Percentiles rank a stretch among this genome's conserved stretches.
phyloP scores from a whole-genome alignment of 140 eudicot species.

The Bidens hawaiensis region DNA sequence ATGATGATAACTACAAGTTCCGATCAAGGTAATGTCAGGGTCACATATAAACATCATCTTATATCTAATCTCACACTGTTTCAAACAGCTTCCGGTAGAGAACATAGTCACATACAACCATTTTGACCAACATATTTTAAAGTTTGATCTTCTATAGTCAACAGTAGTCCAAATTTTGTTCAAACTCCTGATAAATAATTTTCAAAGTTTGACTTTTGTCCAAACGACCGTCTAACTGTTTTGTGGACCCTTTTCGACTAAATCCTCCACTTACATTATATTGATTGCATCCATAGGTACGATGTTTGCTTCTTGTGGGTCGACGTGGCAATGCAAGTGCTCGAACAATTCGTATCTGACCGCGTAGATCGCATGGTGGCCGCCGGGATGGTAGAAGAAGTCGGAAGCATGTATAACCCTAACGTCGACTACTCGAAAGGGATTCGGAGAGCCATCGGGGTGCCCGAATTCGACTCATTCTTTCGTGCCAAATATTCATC shows the following conservation, averaged over 20 bases:
- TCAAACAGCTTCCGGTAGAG: too few relatives aligned
- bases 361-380: conserved; percentile 86
- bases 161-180: too few relatives aligned
- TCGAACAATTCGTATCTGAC: conserved; percentile 44
- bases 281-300: conserved; percentile 19
- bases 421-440: conserved; percentile 67
- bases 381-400: conserved; percentile 67
- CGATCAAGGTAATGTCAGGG: conserved; percentile 27
- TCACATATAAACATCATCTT: too few relatives aligned
- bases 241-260: background rate
- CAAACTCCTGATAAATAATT: too few relatives aligned
- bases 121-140: too few relatives aligned
- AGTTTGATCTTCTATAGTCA: too few relatives aligned
- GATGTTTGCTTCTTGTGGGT: conserved; percentile 94
- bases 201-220: too few relatives aligned
- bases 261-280: too few relatives aligned
- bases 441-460: conserved; percentile 77
- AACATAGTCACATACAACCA: too few relatives aligned
- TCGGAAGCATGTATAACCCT: conserved; percentile 44
- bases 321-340: conserved; percentile 54
- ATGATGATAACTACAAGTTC: conserved; percentile 33
- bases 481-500: conserved; percentile 45
- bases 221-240: too few relatives aligned
- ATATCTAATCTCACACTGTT: too few relatives aligned
- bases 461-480: conserved; percentile 69